Conservation (phyloP, 179 eudicot species). For the Beta lomatogona region DNA sequence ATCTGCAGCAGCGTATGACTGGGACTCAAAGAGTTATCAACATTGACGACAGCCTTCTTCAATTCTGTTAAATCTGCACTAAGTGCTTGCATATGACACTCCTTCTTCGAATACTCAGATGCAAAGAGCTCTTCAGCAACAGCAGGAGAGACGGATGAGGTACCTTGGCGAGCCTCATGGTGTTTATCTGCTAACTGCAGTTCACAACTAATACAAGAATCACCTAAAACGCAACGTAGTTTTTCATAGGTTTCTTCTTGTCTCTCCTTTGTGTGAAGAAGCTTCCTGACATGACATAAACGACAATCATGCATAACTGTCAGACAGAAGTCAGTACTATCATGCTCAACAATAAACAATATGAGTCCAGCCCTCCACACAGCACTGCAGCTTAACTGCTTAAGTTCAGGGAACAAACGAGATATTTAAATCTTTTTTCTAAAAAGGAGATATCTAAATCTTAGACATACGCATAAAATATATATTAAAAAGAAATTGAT, state of each 20-base stretch:
- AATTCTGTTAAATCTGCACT: slow-evolving; percentile 67
- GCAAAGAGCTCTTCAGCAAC: slow-evolving; percentile 79
- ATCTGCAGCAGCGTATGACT: slow-evolving; percentile 88
- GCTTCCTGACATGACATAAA: slow-evolving; percentile 44
- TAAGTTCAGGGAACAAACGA: not conserved
- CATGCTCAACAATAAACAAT: not conserved
- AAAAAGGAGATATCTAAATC: too few species aligned
- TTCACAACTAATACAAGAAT: slow-evolving; percentile 75
- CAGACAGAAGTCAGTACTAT: not conserved
- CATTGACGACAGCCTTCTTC: slow-evolving; percentile 53
- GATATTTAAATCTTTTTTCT: not conserved
- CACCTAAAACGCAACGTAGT: slow-evolving; percentile 65
- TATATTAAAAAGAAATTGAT: not conserved
- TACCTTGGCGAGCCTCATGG: slow-evolving; percentile 49
- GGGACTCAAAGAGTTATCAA: slow-evolving; percentile 82
- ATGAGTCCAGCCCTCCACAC: not conserved
- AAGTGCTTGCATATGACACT: slow-evolving; percentile 56
- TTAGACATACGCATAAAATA: not conserved
- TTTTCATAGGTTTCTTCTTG: slow-evolving; percentile 59
- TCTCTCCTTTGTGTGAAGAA: slow-evolving; percentile 69
- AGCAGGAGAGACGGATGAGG: slow-evolving; percentile 63
- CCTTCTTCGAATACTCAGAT: slow-evolving; percentile 54
- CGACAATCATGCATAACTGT: not conserved
- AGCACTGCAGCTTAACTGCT: not conserved
- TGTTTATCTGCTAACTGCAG: slow-evolving; percentile 59